Evolutionary conservation across 2,329 filamentous ascomycete species (phyloP), one percentile per base, ranked within the genome.

Genomic region (Aureobasidium lini): DNA sequence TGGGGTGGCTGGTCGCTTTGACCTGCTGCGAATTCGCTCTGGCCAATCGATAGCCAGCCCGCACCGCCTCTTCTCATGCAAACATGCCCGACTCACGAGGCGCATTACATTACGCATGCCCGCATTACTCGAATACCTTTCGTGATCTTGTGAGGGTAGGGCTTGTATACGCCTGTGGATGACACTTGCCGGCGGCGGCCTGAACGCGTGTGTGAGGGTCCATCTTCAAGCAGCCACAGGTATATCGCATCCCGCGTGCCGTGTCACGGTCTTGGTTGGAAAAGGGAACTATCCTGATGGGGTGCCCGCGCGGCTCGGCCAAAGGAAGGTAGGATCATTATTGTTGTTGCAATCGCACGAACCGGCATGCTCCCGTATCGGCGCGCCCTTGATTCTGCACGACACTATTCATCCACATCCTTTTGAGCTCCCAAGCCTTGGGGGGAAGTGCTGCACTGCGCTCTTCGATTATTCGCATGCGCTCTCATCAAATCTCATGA

Each of bases 21-120:
- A 57, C 53, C 31, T 57, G 42, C 53, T 48, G 54, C 54, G 42
- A 42, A 39, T 23, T 29, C 23, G 23, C 43, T 46, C 29, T 11
- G 34, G 13, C 54, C 54, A 57, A 57, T 57, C 43, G 7, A n/a
- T 18, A 8, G 15, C 43, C 43, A 31, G 34, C 54, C 54, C 54
- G 54, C 54, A 57, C 54, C 54, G 54, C 54, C 54, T 32, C 44
- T 42, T 57, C 28, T 36, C 44, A 57, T 57, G 54, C 54, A 57
- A 48, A 57, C 34, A 57, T 57, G 54, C 54, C 54, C 54, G 54
- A 57, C 43, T 49, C 44, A 57, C 54, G 54, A 57, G 54, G 54
- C 44, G 43, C 34, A 57, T 32, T 47, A 57, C 34, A 57, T 32
- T 47, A 57, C 44, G 54, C 54, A 57, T 48, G 36, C 44, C 54